Base-by-base conservation (phyloP, 2,329 filamentous ascomycete species). In the Diaporthe helianthi region DNA sequence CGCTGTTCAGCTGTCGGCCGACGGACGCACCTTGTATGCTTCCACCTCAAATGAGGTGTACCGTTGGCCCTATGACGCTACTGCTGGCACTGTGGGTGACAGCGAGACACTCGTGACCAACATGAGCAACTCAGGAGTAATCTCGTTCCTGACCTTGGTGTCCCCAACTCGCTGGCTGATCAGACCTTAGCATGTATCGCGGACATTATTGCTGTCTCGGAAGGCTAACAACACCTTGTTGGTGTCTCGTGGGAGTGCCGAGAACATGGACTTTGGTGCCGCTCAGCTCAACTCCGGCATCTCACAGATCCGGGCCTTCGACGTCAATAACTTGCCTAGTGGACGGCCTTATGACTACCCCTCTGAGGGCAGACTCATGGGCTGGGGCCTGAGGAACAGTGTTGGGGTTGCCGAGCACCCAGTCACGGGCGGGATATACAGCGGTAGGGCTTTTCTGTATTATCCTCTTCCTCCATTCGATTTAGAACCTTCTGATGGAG, bases 341-440 rank as follows among this genome's bases (percentile, higher is more conserved):
- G 29, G 75, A 38, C 54, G 73, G 3, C 75, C 83, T 3, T 82
- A 81, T 74, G 79, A 86, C 72, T 89, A 83, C 63, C 82, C 86
- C 26, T 74, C 81, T 79, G 70, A 85, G 19, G 85, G 84, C 15
- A 73, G 73, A 8, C 72, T 83, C 4, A 75, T 86, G 5, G 85
- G 89, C 19, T 92, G 90, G 89, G 90, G 91, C 22, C 81, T 93
- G 31, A 83, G 90, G 33, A 93, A 93, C 77, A 88, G 87, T 3
- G 90, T 92, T 3, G 90, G 90, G 17, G 79, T 93, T 4, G 89
- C 83, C 33, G 89, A 91, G 76, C 82, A 91, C 69, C 83, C 81
- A 3, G 69, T 75, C 9, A 82, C 82, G 1, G 83, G 85, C 5
- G 79, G 80, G 24, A 81, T 87, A 71, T 87, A 83, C 80, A 81